Evolutionary conservation across 176 grass and related monocot species (phyloP), one percentile per base, ranked within the genome.

Genomic region (Elymus sibiricus): DNA sequence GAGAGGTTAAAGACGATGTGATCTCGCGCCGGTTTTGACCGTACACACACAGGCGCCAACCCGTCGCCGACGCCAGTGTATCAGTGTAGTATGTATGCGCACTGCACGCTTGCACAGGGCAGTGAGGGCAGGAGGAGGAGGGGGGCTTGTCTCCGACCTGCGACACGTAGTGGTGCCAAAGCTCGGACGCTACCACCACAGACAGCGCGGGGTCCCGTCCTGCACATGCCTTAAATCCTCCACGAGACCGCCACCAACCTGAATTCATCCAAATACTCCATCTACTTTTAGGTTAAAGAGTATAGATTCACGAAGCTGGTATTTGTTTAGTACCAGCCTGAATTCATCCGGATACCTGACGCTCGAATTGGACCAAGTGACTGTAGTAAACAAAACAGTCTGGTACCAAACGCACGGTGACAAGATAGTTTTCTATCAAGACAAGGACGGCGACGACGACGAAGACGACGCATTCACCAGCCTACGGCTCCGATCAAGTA

Each of bases 1-100:
- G 81, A 11, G 81, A 11, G 72, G 39, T 88, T 83, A 31, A 77
- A 60, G 60, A 46, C 71, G 37, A 88, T 53, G 86, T 26, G 79
- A 69, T 83, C 25, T 1, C 40, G 43, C 67, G 58, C 56, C 60
- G 69, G 46, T 74, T 65, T 64, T 64, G 75, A 64, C 65, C n/a
- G 28, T 53, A 60, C 19, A 21, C 55, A 2, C 47, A 17, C 25
- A 65, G 64, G 28, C 64, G 64, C 29, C 5, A 22, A 7, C 69
- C 69, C 69, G 40, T 24, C 69, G 28, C 31, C 39, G 28, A 11
- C 51, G 83, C 37, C 15, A 14, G 13, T 14, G 38, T 15, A 49
- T 49, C 27, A 2, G 32, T 2, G 56, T 60, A 22, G 14, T 16
- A 14, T 53, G 49, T 53, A 53, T 53, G 49, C 49, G 2, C 16